Conservation (phyloP, 352 stramenopile genomes). For the Thalassiosira livingstoniorum region DNA sequence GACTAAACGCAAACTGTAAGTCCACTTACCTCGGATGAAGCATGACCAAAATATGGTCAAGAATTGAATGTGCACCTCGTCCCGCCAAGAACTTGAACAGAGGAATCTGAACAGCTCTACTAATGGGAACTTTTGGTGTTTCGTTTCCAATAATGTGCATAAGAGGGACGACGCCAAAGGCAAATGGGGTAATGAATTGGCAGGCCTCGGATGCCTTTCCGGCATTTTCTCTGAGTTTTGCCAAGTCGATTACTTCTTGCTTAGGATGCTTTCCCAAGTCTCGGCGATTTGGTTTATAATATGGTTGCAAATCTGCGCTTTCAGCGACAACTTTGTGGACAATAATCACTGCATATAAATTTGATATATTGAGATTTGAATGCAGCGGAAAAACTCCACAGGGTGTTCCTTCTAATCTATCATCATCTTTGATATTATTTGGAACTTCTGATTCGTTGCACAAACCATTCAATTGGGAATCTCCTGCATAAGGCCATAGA, state of each 20-base stretch:
- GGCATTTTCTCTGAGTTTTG: constrained; percentile 68
- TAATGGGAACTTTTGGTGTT: constrained; percentile 70
- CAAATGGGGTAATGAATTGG: constrained; percentile 81
- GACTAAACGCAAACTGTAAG: neutral
- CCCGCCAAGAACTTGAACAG: constrained; percentile 79
- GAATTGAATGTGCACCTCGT: constrained; percentile 74
- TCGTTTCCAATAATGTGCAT: constrained; percentile 84
- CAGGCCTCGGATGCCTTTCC: constrained; percentile 64
- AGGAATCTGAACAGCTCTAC: constrained; percentile 83
- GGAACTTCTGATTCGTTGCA: constrained; percentile 11
- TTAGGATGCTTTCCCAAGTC: constrained; percentile 21
- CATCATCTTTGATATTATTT: constrained; percentile 22
- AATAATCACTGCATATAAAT: constrained; percentile 84
- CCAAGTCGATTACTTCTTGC: constrained; percentile 62
- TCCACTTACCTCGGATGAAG: constrained; percentile 75
- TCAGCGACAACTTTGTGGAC: constrained; percentile 83
- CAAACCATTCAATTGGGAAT: constrained; percentile 25
- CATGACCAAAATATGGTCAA: constrained; percentile 86
- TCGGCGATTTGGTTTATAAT: constrained; percentile 64
- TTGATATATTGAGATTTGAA: constrained; percentile 79
- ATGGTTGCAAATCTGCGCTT: constrained; percentile 70
- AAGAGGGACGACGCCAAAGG: constrained; percentile 84
- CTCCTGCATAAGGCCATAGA: constrained; percentile 73
- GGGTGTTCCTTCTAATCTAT: constrained; percentile 67
- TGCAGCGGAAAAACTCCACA: constrained; percentile 85